phyloP scores from a whole-genome alignment of 805 yeast genomes.

The Pichia occidentalis region DNA sequence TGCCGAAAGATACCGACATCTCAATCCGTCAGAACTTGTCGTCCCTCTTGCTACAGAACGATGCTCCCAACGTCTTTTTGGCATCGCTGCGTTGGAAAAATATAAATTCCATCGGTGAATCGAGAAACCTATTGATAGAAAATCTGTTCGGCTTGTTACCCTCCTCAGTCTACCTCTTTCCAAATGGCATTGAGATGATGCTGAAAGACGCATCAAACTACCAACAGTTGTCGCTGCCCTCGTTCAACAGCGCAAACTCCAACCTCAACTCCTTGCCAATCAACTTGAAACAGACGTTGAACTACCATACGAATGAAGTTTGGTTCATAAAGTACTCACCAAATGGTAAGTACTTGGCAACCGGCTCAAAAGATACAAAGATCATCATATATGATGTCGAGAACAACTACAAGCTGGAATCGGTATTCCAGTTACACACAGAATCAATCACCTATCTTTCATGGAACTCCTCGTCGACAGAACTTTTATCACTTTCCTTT shows the following conservation, averaged over 20 bases:
- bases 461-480: slow-evolving; percentile 70
- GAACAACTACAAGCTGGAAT: slow-evolving; percentile 35
- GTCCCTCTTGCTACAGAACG: slow-evolving; percentile 4
- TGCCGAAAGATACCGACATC: slow-evolving; percentile 8
- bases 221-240: slow-evolving; percentile 32
- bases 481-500: slow-evolving; percentile 63
- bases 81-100: slow-evolving; percentile 9
- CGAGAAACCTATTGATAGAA: slow-evolving; percentile 37
- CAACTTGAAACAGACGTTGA: slow-evolving; percentile 38
- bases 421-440: slow-evolving; percentile 37
- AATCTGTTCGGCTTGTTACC: slow-evolving; percentile 42
- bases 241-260: slow-evolving; percentile 10
- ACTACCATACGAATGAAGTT: slow-evolving; percentile 63
- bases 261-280: slow-evolving; percentile 39
- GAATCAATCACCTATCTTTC: slow-evolving; percentile 58
- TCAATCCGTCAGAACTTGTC: slow-evolving; percentile 9
- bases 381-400: slow-evolving; percentile 61
- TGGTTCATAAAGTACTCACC: slow-evolving; percentile 81
- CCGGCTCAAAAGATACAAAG: slow-evolving; percentile 64
- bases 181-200: slow-evolving; percentile 45
- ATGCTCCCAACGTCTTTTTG: slow-evolving; percentile 5
- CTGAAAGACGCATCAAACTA: slow-evolving; percentile 44
- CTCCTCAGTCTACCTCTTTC: slow-evolving; percentile 39
- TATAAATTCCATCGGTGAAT: slow-evolving; percentile 11
- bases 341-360: slow-evolving; percentile 67